phyloP scores from a whole-genome alignment of 176 grass and related monocot species.

The Elymus sibiricus region DNA sequence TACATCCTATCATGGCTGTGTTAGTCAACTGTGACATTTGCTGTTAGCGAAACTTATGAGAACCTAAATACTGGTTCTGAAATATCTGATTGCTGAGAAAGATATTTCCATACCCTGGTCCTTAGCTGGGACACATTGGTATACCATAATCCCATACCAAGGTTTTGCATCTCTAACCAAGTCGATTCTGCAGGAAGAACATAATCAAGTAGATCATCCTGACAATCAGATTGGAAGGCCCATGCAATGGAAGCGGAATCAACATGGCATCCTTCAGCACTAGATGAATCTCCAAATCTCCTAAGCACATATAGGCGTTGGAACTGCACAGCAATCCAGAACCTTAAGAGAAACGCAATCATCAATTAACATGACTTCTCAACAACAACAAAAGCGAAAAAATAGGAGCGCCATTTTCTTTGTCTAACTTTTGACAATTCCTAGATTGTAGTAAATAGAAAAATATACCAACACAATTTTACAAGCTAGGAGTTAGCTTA shows the following conservation, averaged over 20 bases:
- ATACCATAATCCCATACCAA: constrained; percentile 91
- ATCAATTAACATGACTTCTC: constrained; percentile 26
- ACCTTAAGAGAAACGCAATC: constrained; percentile 69
- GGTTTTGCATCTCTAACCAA: constrained; percentile 81
- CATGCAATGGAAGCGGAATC: constrained; percentile 76
- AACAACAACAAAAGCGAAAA: background rate
- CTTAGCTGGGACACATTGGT: constrained; percentile 71
- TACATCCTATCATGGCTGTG: background rate
- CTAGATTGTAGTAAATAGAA: constrained; percentile 15
- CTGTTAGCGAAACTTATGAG: background rate
- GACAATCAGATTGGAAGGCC: constrained; percentile 94
- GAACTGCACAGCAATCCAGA: constrained; percentile 91
- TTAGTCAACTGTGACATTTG: constrained; percentile 1
- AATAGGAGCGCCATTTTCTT: background rate
- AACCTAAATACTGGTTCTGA: constrained; percentile 20
- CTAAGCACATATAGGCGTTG: constrained; percentile 46
- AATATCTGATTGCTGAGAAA: constrained; percentile 24
- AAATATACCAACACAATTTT: constrained; percentile 8
- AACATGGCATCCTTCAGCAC: constrained; percentile 36
- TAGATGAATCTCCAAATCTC: constrained; percentile 35
- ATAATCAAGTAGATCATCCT: constrained; percentile 94
- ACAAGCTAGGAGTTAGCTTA: constrained; percentile 34
- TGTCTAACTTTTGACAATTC: constrained; percentile 3
- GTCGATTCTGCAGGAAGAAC: constrained; percentile 71
- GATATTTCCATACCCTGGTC: constrained; percentile 54